A percentile compares a stretch with the other conserved stretches of the same genome.
Conservation (phyloP, 2,329 filamentous ascomycete species). For the Cordyceps cateniannulata region DNA sequence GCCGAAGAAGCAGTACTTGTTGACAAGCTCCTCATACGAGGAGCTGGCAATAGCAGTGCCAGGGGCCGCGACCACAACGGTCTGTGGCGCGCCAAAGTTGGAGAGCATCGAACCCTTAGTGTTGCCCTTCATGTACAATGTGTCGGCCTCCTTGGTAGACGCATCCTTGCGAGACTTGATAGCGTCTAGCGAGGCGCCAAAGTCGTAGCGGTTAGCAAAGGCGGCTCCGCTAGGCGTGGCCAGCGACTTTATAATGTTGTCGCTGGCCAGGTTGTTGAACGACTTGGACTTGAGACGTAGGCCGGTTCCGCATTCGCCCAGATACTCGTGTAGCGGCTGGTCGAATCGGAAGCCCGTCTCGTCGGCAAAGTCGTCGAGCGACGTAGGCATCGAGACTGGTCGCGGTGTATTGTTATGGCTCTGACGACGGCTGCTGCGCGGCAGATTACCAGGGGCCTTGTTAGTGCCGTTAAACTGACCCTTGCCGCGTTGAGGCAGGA, state of each 20-base stretch:
- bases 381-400: slow-evolving; percentile 49
- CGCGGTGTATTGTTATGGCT: slow-evolving; percentile 36
- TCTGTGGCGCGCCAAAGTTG: slow-evolving; percentile 20
- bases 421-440: slow-evolving; percentile 58
- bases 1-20: slow-evolving; percentile 95
- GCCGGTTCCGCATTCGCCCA: slow-evolving; percentile 54
- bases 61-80: slow-evolving; percentile 18
- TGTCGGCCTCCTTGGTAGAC: slow-evolving; percentile 52
- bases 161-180: slow-evolving; percentile 66
- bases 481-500: slow-evolving; percentile 55
- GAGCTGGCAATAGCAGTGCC: slow-evolving; percentile 63
- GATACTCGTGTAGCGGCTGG: slow-evolving; percentile 53
- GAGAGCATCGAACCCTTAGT: slow-evolving; percentile 23
- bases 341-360: slow-evolving; percentile 53
- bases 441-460: slow-evolving; percentile 48
- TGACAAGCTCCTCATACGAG: slow-evolving; percentile 93
- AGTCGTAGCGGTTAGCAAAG: slow-evolving; percentile 93
- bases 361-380: slow-evolving; percentile 66
- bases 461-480: slow-evolving; percentile 44
- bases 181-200: slow-evolving; percentile 81
- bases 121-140: slow-evolving; percentile 50
- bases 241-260: slow-evolving; percentile 48
- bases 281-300: slow-evolving; percentile 70
- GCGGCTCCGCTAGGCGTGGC: slow-evolving; percentile 58
- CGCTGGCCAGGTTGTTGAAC: slow-evolving; percentile 53